Evolutionary conservation across 768 basidiomycete genomes (phyloP).

Genomic region (Amanita molliuscula): DNA sequence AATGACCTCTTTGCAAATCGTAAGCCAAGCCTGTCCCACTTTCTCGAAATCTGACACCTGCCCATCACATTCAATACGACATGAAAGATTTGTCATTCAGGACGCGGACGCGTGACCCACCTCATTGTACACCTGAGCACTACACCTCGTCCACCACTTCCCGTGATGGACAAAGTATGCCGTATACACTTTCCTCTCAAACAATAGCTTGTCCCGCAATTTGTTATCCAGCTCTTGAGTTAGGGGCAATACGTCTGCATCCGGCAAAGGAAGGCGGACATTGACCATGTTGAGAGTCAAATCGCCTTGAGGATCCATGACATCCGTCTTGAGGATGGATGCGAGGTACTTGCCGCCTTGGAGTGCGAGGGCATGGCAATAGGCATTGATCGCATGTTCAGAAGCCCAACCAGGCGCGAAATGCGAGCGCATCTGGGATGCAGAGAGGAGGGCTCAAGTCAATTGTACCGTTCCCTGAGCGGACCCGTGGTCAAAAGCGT

Average conservation of each 20-base stretch:
- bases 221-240: conserved; percentile 11
- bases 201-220: conserved; percentile 20
- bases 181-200: conserved; percentile 20
- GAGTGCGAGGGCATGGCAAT: conserved; percentile 61
- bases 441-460: conserved; percentile 46
- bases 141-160: conserved; percentile 29
- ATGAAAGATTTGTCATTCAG: background rate
- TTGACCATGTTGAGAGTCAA: conserved; percentile 59
- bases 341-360: conserved; percentile 54
- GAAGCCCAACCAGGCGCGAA: conserved; percentile 71
- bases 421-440: conserved; percentile 53
- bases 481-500: background rate
- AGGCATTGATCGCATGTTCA: conserved; percentile 58
- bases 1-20: conserved; percentile 23
- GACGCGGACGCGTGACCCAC: conserved; percentile 11
- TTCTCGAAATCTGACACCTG: conserved; percentile 34
- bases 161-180: conserved; percentile 25
- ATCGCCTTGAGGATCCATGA: conserved; percentile 47
- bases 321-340: conserved; percentile 45
- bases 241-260: conserved; percentile 8
- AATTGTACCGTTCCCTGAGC: conserved; percentile 53
- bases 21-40: conserved; percentile 24
- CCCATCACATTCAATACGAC: background rate
- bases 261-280: conserved; percentile 24
- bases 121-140: conserved; percentile 32